Evolutionary conservation across 495 filamentous ascomycete species (phyloP), one percentile per base, ranked within the genome.

Genomic region (Beverwykella pulmonaria): DNA sequence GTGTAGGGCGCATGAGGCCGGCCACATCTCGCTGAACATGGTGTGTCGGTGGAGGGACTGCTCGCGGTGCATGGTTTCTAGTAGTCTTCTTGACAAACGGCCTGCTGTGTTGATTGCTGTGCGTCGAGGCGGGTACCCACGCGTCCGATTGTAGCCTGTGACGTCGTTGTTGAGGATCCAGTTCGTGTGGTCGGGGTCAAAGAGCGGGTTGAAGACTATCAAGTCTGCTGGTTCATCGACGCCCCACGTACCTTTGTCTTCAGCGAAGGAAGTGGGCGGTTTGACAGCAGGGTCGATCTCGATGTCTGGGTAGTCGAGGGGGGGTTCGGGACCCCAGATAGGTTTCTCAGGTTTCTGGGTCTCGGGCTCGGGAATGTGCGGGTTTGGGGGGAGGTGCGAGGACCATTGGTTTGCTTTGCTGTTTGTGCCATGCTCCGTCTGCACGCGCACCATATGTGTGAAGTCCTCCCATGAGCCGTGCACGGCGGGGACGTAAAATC

Each of bases 1-100:
- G 57, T 98, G 95, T 2, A 98, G 82, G 8, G 93, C 90, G 4
- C 87, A 83, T 0, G 90, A 91, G 19, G 89, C 89, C 0, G 93
- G 89, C 90, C 90, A 97, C 92, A 97, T 97, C 76, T 98, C 94
- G 0, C 91, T 90, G 79, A 96, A 98, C 78, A 94, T 93, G 67
- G 88, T 89, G 77, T 93, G 93, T 55, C 89, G 90, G 57, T 88
- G 82, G 70, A 90, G 82, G 1, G 84, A 84, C 23, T 90, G 96
- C 73, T 97, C 93, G 59, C 84, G 82, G 79, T 98, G 94, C 94
- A 98, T 98, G 23, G 87, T 88, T 48, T 81, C 74, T 30, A 98
- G 84, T 1, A 98, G 84, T 39, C 90, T 87, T 59, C 88, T 87
- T 15, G 91, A 95, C 65, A 97, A 86, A 20, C 94, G 87, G 1